Base-by-base conservation (phyloP, 805 yeast genomes). In the Saccharomycopsis selenospora region DNA sequence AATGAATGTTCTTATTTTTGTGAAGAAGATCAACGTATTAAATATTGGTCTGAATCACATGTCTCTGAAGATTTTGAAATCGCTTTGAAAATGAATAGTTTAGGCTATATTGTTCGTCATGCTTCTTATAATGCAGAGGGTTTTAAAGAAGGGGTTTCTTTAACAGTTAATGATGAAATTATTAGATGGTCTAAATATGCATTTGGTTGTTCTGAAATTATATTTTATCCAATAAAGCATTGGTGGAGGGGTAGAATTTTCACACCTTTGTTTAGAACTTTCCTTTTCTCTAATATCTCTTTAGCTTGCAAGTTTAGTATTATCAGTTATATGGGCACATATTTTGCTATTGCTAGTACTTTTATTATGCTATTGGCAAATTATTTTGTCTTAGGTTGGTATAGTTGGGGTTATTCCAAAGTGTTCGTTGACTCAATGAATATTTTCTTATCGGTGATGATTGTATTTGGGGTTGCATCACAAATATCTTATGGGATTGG, bases 41-140 rank as follows among this genome's bases (percentile, higher is more conserved):
- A 33, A 33, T 33, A 33, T 10, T 33, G 38, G 38, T 33, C 38
- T 14, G 38, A 33, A 14, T 33, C 38, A 5, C 38, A 33, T 10
- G 38, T 33, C 17, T 33, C 38, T 33, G 38, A 33, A 33, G 38
- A 33, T 33, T 33, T 33, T 33, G 38, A 33, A 10, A 33, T 33
- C 17, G 38, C 38, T 33, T 10, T 33, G 8, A 33, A 33, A 10
- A 33, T 33, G 38, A 33, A 33, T 14, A 33, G 20, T 14, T 20
- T 33, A 14, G 38, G 38, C 18, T 33, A 33, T 20, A 33, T 33
- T 33, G 38, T 33, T 10, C 38, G 38, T 14, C 38, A 33, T 33
- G 38, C 38, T 33, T 33, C 38, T 7, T 33, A 33, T 14, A 33
- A 33, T 33, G n/a, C 38, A 33, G 38, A 33, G 17, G 38, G 38